Evolutionary conservation across 495 filamentous ascomycete species (phyloP).

Genomic region (Staphylotrichum longicolle): DNA sequence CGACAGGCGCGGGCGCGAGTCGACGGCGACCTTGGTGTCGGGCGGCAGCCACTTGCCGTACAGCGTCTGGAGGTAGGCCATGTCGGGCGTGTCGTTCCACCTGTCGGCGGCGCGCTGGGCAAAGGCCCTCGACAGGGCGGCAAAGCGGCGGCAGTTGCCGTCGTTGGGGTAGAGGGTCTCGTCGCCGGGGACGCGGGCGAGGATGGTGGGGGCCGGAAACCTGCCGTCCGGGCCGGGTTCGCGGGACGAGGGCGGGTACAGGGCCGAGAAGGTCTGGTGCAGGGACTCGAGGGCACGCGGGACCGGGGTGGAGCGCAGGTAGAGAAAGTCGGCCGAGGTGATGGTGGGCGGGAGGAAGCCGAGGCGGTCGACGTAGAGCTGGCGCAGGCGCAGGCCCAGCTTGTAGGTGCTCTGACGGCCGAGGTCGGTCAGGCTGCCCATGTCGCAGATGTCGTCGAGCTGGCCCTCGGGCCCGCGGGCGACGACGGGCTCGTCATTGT

Average conservation of each 20-base stretch:
- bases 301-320: conserved; percentile 81
- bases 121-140: conserved; percentile 74
- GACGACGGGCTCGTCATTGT: conserved; percentile 65
- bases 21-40: conserved; percentile 69
- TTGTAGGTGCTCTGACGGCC: conserved; percentile 81
- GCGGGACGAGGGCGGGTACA: conserved; percentile 76
- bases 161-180: conserved; percentile 96
- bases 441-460: conserved; percentile 75
- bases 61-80: conserved; percentile 75
- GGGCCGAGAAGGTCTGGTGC: conserved; percentile 83
- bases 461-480: conserved; percentile 64
- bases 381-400: conserved; percentile 73
- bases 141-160: conserved; percentile 76
- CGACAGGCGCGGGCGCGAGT: conserved; percentile 76
- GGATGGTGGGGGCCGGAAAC: conserved; percentile 70
- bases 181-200: conserved; percentile 68
- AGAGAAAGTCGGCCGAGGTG: conserved; percentile 62
- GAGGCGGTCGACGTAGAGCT: conserved; percentile 86
- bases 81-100: conserved; percentile 81
- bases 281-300: conserved; percentile 83
- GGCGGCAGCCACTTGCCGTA: conserved; percentile 83
- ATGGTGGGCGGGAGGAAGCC: conserved; percentile 74
- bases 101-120: conserved; percentile 74
- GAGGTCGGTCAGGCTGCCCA: conserved; percentile 84
- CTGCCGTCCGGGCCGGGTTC: conserved; percentile 37